Conservation (phyloP, 179 eudicot species). For the Spergularia azorica region DNA sequence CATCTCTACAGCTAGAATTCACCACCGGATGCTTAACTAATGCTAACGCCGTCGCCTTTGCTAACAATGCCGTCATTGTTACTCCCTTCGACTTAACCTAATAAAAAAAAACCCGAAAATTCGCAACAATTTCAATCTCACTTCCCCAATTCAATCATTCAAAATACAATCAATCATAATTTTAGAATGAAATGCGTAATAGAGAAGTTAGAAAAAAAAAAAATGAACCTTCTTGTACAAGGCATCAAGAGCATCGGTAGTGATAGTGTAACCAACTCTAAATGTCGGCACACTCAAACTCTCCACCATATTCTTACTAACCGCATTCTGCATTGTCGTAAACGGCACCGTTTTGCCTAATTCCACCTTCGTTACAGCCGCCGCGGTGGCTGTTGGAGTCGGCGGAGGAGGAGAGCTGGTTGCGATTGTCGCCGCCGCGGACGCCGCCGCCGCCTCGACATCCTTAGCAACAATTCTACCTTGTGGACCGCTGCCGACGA, state of each 20-base stretch:
- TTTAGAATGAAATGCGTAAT: too few species aligned
- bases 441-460: constrained; percentile 65
- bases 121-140: background rate
- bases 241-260: constrained; percentile 87
- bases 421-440: background rate
- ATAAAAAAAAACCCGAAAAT: constrained; percentile 1
- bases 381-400: constrained; percentile 22
- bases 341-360: constrained; percentile 79
- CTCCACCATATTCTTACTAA: constrained; percentile 90
- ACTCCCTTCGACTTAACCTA: constrained; percentile 94
- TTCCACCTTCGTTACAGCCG: constrained; percentile 39
- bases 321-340: constrained; percentile 89
- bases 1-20: constrained; percentile 96
- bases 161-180: too few species aligned
- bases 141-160: too few species aligned
- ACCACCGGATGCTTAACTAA: constrained; percentile 81
- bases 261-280: constrained; percentile 85
- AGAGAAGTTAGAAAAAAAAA: background rate
- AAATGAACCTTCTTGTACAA: constrained; percentile 80
- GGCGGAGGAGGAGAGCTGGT: constrained; percentile 20
- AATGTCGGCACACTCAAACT: constrained; percentile 90
- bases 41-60: constrained; percentile 95
- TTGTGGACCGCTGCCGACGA: constrained; percentile 82
- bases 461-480: constrained; percentile 99
- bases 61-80: constrained; percentile 93